Evolutionary conservation across 2,329 filamentous ascomycete species (phyloP).

Genomic region (Madurella mycetomatis): DNA sequence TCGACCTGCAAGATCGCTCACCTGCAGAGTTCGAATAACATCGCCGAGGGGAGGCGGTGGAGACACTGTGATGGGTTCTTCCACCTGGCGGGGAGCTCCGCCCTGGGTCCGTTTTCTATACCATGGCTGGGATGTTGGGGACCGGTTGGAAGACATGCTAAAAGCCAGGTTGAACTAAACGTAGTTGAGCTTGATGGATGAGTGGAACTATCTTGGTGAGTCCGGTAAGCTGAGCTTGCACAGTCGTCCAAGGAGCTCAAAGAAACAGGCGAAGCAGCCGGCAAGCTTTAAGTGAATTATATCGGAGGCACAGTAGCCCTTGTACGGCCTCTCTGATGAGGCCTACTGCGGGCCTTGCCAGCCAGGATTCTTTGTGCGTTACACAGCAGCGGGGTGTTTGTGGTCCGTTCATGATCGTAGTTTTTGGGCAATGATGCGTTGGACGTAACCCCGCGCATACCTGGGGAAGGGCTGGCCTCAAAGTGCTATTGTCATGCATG

Average conservation of each 20-base stretch:
- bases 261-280: too few species aligned
- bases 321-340: background rate
- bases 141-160: background rate
- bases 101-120: background rate
- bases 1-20: slow-evolving; percentile 18
- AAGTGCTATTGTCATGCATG: too few species aligned
- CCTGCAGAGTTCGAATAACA: slow-evolving; percentile 17
- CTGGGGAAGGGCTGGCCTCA: too few species aligned
- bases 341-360: background rate
- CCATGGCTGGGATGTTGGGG: background rate
- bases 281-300: too few species aligned
- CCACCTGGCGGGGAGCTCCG: background rate
- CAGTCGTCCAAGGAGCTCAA: background rate
- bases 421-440: too few species aligned
- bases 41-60: slow-evolving; percentile 22
- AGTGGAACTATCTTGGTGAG: background rate
- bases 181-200: background rate
- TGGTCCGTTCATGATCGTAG: too few species aligned
- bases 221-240: background rate
- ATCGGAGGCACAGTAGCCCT: background rate
- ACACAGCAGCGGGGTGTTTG: background rate
- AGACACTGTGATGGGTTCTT: background rate
- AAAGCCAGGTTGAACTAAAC: background rate
- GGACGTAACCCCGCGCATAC: too few species aligned
- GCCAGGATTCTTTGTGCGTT: background rate